Percentiles rank a stretch among this genome's conserved stretches.
Evolutionary conservation across 2,329 filamentous ascomycete genomes (phyloP).

Genomic region (Colletotrichum phormii): DNA sequence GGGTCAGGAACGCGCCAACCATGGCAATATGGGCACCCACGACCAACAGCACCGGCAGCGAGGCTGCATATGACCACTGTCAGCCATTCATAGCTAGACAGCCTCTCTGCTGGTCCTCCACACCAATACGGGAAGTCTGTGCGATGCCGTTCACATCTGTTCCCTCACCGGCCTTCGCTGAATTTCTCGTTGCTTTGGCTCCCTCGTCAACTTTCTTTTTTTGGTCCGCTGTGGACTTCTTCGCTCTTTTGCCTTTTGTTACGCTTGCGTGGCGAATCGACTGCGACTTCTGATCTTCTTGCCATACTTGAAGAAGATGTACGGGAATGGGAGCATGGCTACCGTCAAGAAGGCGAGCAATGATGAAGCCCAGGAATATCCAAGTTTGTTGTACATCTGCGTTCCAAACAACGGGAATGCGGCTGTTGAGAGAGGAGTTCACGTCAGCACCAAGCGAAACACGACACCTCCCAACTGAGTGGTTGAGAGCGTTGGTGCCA

Average conservation of each 20-base stretch:
- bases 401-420: conserved; percentile 81
- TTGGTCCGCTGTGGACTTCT: background rate
- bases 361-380: conserved; percentile 76
- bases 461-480: conserved; percentile 38
- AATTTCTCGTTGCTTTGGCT: conserved; percentile 15
- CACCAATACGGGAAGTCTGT: conserved; percentile 21
- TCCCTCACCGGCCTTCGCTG: conserved; percentile 6
- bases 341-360: conserved; percentile 71
- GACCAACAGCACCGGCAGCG: conserved; percentile 1
- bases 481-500: conserved; percentile 35
- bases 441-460: conserved; percentile 23
- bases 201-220: conserved; percentile 1
- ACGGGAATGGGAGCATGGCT: conserved; percentile 73
- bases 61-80: conserved; percentile 8
- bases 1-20: conserved; percentile 27
- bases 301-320: conserved; percentile 71
- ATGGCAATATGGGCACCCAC: background rate
- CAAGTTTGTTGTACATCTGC: conserved; percentile 77
- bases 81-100: conserved; percentile 1
- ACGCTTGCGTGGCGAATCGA: conserved; percentile 57
- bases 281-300: conserved; percentile 67
- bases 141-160: conserved; percentile 23
- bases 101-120: conserved; percentile 13
- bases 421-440: conserved; percentile 55
- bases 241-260: background rate